phyloP scores from a whole-genome alignment of 495 filamentous ascomycete species.

The Annulohypoxylon moriforme region DNA sequence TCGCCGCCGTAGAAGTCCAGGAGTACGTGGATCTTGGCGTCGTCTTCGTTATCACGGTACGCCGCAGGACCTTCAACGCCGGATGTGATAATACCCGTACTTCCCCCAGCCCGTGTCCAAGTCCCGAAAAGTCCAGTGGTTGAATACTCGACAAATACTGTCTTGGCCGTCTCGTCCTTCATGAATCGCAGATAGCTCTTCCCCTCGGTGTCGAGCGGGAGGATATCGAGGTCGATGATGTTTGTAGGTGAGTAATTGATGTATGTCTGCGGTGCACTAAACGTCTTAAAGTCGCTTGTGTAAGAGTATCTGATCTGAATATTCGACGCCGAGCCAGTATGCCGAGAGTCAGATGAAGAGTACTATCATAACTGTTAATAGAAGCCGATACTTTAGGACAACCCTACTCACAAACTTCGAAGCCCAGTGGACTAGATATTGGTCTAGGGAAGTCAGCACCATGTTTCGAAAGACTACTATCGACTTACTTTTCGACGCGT shows the following conservation, averaged over 20 bases:
- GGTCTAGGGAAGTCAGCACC: slow-evolving; percentile 43
- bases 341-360: slow-evolving; percentile 50
- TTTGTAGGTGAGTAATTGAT: slow-evolving; percentile 59
- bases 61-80: slow-evolving; percentile 63
- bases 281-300: slow-evolving; percentile 57
- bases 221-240: slow-evolving; percentile 58
- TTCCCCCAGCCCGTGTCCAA: slow-evolving; percentile 62
- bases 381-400: not conserved
- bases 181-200: slow-evolving; percentile 61
- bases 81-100: slow-evolving; percentile 53
- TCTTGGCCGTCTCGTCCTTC: slow-evolving; percentile 64
- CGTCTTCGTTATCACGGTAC: slow-evolving; percentile 58
- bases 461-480: not conserved
- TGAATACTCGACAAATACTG: slow-evolving; percentile 61
- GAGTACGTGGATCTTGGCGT: slow-evolving; percentile 58
- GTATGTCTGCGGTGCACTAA: slow-evolving; percentile 54
- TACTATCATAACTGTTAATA: slow-evolving; percentile 49
- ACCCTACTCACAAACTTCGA: slow-evolving; percentile 58
- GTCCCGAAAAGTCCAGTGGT: slow-evolving; percentile 61
- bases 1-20: slow-evolving; percentile 64
- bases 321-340: slow-evolving; percentile 55
- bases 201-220: slow-evolving; percentile 49
- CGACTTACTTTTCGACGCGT: slow-evolving; percentile 55
- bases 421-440: slow-evolving; percentile 66
- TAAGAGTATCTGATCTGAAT: slow-evolving; percentile 59